phyloP scores from a whole-genome alignment of 2,329 filamentous ascomycete genomes.

The Dryadomyces sulphureus region DNA sequence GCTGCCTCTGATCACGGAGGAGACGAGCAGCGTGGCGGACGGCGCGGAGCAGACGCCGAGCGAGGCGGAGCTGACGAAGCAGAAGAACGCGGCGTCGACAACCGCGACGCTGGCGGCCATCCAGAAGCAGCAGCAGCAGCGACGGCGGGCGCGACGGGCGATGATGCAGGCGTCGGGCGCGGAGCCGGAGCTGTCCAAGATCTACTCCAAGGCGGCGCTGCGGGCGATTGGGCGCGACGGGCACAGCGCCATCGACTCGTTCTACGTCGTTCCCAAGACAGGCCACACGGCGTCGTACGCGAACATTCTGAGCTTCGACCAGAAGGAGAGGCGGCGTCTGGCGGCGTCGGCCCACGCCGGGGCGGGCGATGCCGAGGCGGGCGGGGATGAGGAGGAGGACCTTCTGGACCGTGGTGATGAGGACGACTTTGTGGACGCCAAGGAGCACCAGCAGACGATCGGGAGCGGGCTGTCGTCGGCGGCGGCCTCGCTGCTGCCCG shows the following conservation, averaged over 20 bases:
- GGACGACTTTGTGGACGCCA: constrained; percentile 82
- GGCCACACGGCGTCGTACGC: constrained; percentile 90
- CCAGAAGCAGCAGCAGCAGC: constrained; percentile 18
- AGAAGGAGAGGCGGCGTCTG: constrained; percentile 49
- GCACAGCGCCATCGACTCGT: constrained; percentile 52
- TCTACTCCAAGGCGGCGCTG: constrained; percentile 77
- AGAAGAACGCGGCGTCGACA: constrained; percentile 11
- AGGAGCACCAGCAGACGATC: constrained; percentile 34
- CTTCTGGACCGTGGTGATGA: constrained; percentile 46
- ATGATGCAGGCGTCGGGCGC: constrained; percentile 17
- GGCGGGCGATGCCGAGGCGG: no score
- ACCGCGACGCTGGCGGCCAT: constrained; percentile 5
- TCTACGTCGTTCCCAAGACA: constrained; percentile 87
- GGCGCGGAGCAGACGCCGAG: background rate
- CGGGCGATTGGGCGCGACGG: constrained; percentile 60
- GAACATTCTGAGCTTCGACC: constrained; percentile 61
- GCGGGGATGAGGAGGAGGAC: constrained; percentile 13
- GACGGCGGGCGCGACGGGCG: background rate
- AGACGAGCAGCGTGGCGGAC: constrained; percentile 15
- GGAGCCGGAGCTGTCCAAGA: constrained; percentile 64
- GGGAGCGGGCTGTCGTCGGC: constrained; percentile 19
- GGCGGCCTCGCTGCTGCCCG: background rate
- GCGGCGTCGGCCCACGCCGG: constrained; percentile 28
- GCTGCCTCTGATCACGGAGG: constrained; percentile 55
- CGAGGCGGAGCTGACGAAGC: background rate